These are phyloP conservation scores for Diaporthe velutina DNA, from an alignment of 2,329 filamentous ascomycete species.

Conservation along the genomic window DNA sequence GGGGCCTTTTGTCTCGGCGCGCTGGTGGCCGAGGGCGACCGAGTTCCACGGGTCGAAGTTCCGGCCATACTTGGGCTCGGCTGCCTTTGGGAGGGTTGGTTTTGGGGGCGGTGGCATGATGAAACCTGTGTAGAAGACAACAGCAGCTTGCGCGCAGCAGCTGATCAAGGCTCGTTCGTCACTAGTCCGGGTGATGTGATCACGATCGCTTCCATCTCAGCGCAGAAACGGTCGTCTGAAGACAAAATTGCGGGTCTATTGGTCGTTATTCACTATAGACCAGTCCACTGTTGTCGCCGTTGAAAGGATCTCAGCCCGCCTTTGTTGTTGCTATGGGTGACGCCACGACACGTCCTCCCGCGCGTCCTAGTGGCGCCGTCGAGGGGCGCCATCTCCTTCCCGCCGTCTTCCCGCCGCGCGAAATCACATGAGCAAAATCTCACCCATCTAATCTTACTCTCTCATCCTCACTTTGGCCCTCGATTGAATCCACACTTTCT, in stretches of 20 bases:
- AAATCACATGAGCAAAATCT: slow-evolving; percentile 31
- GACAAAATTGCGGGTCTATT: not conserved
- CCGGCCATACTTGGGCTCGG: slow-evolving; percentile 57
- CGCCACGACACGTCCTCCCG: slow-evolving; percentile 32
- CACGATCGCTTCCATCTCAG: not conserved
- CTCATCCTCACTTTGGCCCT: not conserved
- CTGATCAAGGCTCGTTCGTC: not conserved
- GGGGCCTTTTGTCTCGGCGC: slow-evolving; percentile 76
- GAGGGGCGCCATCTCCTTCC: slow-evolving; percentile 25
- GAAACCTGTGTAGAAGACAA: not conserved
- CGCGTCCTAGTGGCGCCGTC: slow-evolving; percentile 23
- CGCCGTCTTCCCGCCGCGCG: slow-evolving; percentile 10
- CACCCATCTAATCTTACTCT: not conserved
- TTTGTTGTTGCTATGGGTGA: slow-evolving; percentile 11
- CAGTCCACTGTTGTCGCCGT: not conserved
- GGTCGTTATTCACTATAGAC: not conserved
- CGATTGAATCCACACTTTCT: not conserved
- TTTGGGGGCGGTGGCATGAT: slow-evolving; percentile 37
- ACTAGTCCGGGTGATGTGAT: not conserved
- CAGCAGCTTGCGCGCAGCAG: not conserved
- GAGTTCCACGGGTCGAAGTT: slow-evolving; percentile 80
- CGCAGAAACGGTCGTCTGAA: not conserved
- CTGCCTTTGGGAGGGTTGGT: slow-evolving; percentile 48
- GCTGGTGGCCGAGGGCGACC: slow-evolving; percentile 82
- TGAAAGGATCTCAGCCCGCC: not conserved